Percentiles rank a stretch among this genome's conserved stretches.
Conservation (phyloP, 768 basidiomycete genomes). For the Suillus clintonianus region DNA sequence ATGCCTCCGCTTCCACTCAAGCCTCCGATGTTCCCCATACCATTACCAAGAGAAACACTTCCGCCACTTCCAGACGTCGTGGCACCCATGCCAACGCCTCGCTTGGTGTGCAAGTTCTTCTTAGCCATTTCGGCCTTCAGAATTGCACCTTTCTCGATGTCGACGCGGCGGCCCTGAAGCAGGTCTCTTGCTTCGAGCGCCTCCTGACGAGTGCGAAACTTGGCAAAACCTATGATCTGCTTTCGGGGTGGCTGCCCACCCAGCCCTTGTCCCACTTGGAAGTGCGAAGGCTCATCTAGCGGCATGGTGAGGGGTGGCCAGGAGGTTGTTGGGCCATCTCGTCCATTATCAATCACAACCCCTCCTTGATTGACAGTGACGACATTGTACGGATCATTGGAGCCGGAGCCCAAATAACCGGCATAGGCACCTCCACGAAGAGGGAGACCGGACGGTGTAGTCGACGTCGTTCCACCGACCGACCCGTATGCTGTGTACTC, state of each 20-base stretch:
- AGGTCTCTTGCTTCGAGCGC: conserved; percentile 86
- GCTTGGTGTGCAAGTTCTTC: conserved; percentile 97
- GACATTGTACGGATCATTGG: conserved; percentile 82
- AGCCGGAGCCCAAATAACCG: conserved; percentile 45
- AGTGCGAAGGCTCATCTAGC: conserved; percentile 36
- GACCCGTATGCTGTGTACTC: conserved; percentile 77
- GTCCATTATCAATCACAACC: conserved; percentile 75
- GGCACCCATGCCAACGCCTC: conserved; percentile 74
- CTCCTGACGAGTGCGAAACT: conserved; percentile 86
- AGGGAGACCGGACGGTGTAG: conserved; percentile 32
- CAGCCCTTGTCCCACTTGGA: conserved; percentile 25
- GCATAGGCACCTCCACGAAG: conserved; percentile 37
- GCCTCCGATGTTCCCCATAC: conserved; percentile 23
- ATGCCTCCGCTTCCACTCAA: conserved; percentile 30
- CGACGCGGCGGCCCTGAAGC: conserved; percentile 87
- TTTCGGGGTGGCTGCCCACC: conserved; percentile 65
- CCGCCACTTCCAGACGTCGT: conserved; percentile 26
- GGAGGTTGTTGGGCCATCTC: conserved; percentile 71
- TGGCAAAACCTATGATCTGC: conserved; percentile 98
- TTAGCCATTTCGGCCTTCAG: conserved; percentile 99
- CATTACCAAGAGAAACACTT: conserved; percentile 27
- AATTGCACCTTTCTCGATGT: conserved; percentile 89
- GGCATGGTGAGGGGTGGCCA: conserved; percentile 52
- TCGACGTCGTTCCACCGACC: conserved; percentile 32
- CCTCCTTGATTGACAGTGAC: conserved; percentile 83